phyloP scores from a whole-genome alignment of 2,329 filamentous ascomycete species.

The Colletotrichum spaethianum region DNA sequence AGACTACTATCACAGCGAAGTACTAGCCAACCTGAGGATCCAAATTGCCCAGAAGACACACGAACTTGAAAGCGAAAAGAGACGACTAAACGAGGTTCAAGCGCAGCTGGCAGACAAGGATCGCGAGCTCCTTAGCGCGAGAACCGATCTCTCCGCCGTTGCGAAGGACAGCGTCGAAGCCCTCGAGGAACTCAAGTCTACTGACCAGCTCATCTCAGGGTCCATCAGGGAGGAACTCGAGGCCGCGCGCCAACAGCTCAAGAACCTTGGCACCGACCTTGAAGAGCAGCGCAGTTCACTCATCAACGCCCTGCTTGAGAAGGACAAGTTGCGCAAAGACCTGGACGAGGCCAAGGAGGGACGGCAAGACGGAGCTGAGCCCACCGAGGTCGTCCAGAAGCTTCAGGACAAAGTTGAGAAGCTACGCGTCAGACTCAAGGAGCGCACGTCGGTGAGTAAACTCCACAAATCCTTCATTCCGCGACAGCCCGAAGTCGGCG shows the following conservation, averaged over 20 bases:
- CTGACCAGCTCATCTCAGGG: constrained; percentile 70
- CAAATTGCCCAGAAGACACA: constrained; percentile 64
- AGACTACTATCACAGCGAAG: constrained; percentile 65
- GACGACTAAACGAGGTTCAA: constrained; percentile 54
- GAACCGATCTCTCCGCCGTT: constrained; percentile 68
- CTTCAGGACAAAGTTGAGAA: constrained; percentile 70
- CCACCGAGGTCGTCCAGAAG: constrained; percentile 57
- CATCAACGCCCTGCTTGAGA: constrained; percentile 71
- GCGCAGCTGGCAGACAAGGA: constrained; percentile 66
- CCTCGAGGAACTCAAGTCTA: constrained; percentile 70
- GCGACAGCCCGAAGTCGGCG: not conserved
- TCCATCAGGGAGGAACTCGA: constrained; percentile 73
- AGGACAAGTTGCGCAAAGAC: constrained; percentile 72
- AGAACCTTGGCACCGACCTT: constrained; percentile 63
- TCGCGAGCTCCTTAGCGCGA: constrained; percentile 67
- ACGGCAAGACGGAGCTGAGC: constrained; percentile 53
- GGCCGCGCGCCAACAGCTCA: constrained; percentile 66
- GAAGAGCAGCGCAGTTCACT: constrained; percentile 73
- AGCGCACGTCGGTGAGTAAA: constrained; percentile 71
- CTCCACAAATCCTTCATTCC: constrained; percentile 21
- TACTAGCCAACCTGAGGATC: constrained; percentile 64
- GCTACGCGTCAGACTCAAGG: constrained; percentile 67
- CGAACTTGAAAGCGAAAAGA: constrained; percentile 55
- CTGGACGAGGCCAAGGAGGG: constrained; percentile 61
- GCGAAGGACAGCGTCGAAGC: constrained; percentile 68